phyloP scores from a whole-genome alignment of 805 yeast species.

The Metschnikowia gelsemii region DNA sequence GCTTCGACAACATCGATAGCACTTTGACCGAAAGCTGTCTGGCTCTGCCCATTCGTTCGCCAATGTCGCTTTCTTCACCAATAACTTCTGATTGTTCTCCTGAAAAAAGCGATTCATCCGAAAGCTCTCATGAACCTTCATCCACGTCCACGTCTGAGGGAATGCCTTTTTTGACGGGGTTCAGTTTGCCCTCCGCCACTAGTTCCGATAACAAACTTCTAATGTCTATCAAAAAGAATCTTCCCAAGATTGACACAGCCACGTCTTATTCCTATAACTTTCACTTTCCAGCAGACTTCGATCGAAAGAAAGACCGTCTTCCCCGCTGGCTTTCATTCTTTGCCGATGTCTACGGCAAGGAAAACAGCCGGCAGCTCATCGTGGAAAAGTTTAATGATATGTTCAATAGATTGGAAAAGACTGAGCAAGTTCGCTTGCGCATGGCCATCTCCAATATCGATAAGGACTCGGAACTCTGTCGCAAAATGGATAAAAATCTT shows the following conservation, averaged over 20 bases:
- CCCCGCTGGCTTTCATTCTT: constrained; percentile 38
- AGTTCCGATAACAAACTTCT: constrained; percentile 37
- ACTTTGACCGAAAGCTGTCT: constrained; percentile 11
- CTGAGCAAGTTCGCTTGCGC: constrained; percentile 39
- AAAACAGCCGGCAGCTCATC: constrained; percentile 21
- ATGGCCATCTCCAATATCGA: constrained; percentile 28
- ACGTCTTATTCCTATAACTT: constrained; percentile 26
- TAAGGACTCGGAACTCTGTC: constrained; percentile 12
- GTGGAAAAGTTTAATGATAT: constrained; percentile 27
- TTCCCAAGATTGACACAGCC: constrained; percentile 26
- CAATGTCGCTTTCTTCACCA: constrained; percentile 14
- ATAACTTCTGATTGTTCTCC: constrained; percentile 9
- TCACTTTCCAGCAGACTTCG: constrained; percentile 22
- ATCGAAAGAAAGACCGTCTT: constrained; percentile 17
- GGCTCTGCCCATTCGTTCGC: constrained; percentile 15
- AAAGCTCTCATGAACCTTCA: neutral
- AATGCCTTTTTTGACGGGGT: constrained; percentile 35
- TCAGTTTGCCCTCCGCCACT: constrained; percentile 42
- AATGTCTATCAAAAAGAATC: constrained; percentile 35
- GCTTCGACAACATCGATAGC: constrained; percentile 21
- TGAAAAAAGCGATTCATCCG: neutral
- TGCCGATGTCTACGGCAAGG: constrained; percentile 18
- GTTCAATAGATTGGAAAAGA: constrained; percentile 39
- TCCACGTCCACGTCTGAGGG: constrained; percentile 3
- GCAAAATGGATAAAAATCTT: constrained; percentile 6